Conservation (phyloP, 192 early-diverging fungal species). For the Coemansia sp. region DNA sequence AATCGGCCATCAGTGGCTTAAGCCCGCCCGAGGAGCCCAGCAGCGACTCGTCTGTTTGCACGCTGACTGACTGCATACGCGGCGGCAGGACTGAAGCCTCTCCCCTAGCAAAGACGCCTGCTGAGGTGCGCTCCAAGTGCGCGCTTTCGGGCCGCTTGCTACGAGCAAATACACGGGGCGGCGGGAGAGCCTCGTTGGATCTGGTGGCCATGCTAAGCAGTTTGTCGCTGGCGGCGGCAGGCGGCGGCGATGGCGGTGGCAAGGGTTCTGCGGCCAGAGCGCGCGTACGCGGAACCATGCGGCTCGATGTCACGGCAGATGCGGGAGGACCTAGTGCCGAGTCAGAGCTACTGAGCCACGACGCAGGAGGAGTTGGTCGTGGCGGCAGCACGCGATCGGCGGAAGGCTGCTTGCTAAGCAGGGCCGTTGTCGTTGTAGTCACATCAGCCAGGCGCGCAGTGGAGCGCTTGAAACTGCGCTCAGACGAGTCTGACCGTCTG, state of each 20-base stretch:
- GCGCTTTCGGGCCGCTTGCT: constrained; percentile 1
- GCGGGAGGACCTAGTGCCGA: background rate
- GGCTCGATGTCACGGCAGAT: constrained; percentile 6
- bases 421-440: background rate
- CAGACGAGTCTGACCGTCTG: constrained; percentile 33
- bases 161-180: constrained; percentile 10
- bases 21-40: background rate
- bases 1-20: background rate
- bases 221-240: background rate
- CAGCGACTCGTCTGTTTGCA: constrained; percentile 28
- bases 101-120: background rate
- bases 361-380: background rate
- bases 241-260: no score
- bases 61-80: constrained; percentile 13
- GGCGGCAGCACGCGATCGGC: background rate
- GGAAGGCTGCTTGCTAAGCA: background rate
- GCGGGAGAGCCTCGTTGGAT: background rate
- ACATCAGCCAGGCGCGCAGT: constrained; percentile 50
- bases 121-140: constrained; percentile 1
- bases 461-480: constrained; percentile 52
- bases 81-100: background rate
- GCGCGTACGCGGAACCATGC: constrained; percentile 24
- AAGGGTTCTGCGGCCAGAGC: background rate
- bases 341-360: constrained; percentile 9
- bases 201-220: background rate